A percentile compares a stretch with the other conserved stretches of the same genome.
phyloP scores from a whole-genome alignment of 169 alveolate species.

The Perkinsus olseni region DNA sequence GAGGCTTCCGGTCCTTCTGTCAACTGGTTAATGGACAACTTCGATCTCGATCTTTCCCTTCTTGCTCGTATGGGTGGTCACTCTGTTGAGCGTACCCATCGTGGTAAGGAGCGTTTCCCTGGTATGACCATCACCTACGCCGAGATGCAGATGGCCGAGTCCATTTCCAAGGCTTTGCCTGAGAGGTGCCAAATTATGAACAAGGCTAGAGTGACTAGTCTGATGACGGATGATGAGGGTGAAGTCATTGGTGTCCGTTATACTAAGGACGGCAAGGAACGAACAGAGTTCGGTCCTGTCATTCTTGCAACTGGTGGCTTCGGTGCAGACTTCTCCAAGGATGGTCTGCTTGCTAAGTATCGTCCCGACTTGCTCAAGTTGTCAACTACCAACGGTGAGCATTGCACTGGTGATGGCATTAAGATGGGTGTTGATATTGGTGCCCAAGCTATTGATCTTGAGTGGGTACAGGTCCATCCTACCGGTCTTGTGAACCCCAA shows the following conservation, averaged over 20 bases:
- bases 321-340: constrained; percentile 33
- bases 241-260: no score
- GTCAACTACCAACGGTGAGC: constrained; percentile 26
- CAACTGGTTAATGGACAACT: constrained; percentile 36
- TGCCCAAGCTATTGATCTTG: constrained; percentile 33
- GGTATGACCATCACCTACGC: constrained; percentile 1
- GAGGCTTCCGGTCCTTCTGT: constrained; percentile 14
- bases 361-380: no score
- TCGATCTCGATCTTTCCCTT: not conserved
- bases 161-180: not conserved
- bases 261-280: no score
- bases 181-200: constrained; percentile 3
- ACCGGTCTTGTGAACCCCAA: constrained; percentile 35
- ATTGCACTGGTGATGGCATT: constrained; percentile 39
- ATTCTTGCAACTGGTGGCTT: constrained; percentile 41
- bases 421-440: constrained; percentile 42
- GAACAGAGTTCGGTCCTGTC: no score
- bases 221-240: not conserved
- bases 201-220: no score
- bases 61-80: constrained; percentile 10
- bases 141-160: constrained; percentile 17
- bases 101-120: not conserved
- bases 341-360: no score
- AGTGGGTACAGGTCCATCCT: constrained; percentile 36
- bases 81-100: not conserved